phyloP scores from a whole-genome alignment of 2,329 filamentous ascomycete species.

The Ceratocystis variospora region DNA sequence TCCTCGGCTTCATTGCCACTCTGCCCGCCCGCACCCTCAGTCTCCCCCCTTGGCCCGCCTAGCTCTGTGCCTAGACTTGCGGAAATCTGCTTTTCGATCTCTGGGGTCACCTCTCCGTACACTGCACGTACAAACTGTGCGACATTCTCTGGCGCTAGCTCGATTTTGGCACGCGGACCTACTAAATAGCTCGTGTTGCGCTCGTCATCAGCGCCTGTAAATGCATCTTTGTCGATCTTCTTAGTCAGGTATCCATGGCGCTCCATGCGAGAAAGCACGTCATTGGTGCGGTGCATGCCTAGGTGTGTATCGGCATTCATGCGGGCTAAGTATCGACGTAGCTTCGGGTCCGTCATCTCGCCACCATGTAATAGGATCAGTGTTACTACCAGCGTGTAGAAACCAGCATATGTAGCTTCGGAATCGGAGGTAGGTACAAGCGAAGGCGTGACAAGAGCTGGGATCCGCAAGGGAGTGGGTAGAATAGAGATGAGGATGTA shows the following conservation, averaged over 20 bases:
- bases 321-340: conserved; percentile 60
- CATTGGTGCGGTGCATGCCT: conserved; percentile 61
- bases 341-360: conserved; percentile 59
- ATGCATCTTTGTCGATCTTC: conserved; percentile 47
- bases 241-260: conserved; percentile 74
- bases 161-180: conserved; percentile 71
- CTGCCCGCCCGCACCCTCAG: conserved; percentile 23
- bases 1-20: conserved; percentile 15
- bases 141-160: conserved; percentile 66
- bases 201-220: conserved; percentile 27
- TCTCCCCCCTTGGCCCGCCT: conserved; percentile 15
- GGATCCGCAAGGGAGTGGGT: conserved; percentile 50
- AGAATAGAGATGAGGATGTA: conserved; percentile 69
- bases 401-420: conserved; percentile 66
- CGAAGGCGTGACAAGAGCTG: conserved; percentile 54
- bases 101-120: conserved; percentile 40
- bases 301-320: conserved; percentile 64
- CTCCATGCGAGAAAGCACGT: conserved; percentile 58
- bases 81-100: conserved; percentile 46
- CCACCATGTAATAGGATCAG: conserved; percentile 65
- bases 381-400: conserved; percentile 69
- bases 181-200: conserved; percentile 72
- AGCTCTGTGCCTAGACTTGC: conserved; percentile 44
- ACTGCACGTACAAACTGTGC: conserved; percentile 52
- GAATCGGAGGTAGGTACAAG: conserved; percentile 48